phyloP scores from a whole-genome alignment of 352 stramenopile species.

The Phytophthora pseudosyringae region DNA sequence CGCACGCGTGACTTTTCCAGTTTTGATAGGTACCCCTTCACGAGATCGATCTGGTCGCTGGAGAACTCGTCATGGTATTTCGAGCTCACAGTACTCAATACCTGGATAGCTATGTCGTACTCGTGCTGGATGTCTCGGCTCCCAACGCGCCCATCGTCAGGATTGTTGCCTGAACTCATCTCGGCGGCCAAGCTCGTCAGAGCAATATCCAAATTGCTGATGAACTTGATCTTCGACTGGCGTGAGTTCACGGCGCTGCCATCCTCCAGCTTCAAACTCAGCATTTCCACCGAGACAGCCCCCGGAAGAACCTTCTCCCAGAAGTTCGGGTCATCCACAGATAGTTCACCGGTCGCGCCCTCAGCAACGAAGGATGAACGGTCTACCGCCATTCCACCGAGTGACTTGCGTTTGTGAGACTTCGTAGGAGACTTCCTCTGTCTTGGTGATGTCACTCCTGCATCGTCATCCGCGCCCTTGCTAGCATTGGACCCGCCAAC shows the following conservation, averaged over 20 bases:
- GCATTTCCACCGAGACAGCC: conserved; percentile 87
- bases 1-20: conserved; percentile 86
- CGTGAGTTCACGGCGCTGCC: conserved; percentile 79
- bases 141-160: conserved; percentile 49
- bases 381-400: conserved; percentile 83
- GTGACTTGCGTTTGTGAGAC: conserved; percentile 70
- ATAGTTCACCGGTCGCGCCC: conserved; percentile 90
- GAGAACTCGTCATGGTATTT: conserved; percentile 88
- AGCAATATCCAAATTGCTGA: conserved; percentile 87
- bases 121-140: conserved; percentile 78
- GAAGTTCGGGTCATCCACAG: conserved; percentile 97
- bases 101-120: conserved; percentile 88
- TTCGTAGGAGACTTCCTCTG: conserved; percentile 55
- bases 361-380: conserved; percentile 93
- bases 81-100: conserved; percentile 75
- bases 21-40: conserved; percentile 74
- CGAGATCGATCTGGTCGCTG: conserved; percentile 80
- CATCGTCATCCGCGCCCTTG: conserved; percentile 37
- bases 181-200: conserved; percentile 72
- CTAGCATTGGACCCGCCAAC: conserved; percentile 51
- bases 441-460: conserved; percentile 28
- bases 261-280: conserved; percentile 89
- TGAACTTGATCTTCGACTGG: conserved; percentile 90
- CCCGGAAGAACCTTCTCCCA: conserved; percentile 94
- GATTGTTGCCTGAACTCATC: conserved; percentile 54